Evolutionary conservation across 2,329 filamentous ascomycete species (phyloP).

Genomic region (Fusarium tjaetaba): DNA sequence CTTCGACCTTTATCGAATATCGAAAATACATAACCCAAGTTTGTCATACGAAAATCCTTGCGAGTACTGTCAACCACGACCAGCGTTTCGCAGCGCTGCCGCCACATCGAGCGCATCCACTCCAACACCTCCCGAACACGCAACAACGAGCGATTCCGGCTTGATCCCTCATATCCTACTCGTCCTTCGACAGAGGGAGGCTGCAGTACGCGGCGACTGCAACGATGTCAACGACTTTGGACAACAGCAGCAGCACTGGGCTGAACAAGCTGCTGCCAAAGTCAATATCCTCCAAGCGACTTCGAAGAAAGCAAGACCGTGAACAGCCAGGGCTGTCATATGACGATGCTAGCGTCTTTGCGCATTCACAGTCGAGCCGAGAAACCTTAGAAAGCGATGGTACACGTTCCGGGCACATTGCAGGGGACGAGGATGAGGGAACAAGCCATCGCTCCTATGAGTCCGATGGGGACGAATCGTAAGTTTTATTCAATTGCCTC

Average conservation of each 20-base stretch:
- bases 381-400: slow-evolving; percentile 52
- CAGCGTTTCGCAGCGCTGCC: slow-evolving; percentile 6
- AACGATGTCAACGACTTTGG: slow-evolving; percentile 30
- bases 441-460: slow-evolving; percentile 50
- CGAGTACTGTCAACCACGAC: background rate
- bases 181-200: background rate
- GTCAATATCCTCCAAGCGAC: slow-evolving; percentile 59
- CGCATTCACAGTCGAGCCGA: slow-evolving; percentile 51
- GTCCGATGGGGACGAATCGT: slow-evolving; percentile 48
- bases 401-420: slow-evolving; percentile 44
- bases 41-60: background rate
- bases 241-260: slow-evolving; percentile 46
- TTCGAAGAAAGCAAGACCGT: slow-evolving; percentile 58
- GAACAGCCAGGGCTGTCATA: slow-evolving; percentile 45
- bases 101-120: slow-evolving; percentile 23
- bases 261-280: slow-evolving; percentile 65
- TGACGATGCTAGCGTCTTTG: slow-evolving; percentile 45
- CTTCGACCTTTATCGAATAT: background rate
- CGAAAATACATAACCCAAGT: background rate
- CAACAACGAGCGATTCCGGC: slow-evolving; percentile 7
- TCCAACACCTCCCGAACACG: slow-evolving; percentile 14
- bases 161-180: background rate
- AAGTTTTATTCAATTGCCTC: slow-evolving; percentile 29
- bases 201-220: background rate
- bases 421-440: slow-evolving; percentile 47